A percentile compares a stretch with the other conserved stretches of the same genome.
phyloP scores from a whole-genome alignment of 441 rosid species.

The Bocquillonia castaneifolia region DNA sequence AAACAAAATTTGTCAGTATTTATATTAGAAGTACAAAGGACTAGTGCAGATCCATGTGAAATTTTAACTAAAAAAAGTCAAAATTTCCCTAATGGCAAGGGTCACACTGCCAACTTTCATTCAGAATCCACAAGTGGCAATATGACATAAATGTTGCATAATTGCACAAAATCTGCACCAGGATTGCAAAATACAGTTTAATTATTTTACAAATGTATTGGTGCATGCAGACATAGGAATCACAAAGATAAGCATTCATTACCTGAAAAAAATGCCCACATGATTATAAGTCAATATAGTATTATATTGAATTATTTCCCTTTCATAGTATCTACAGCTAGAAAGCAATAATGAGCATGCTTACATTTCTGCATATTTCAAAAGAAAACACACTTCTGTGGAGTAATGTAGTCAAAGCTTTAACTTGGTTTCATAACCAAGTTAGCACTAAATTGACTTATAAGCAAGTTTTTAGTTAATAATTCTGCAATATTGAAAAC shows the following conservation, averaged over 20 bases:
- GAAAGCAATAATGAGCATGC: background rate
- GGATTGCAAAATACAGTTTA: background rate
- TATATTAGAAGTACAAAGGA: background rate
- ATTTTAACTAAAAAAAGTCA: background rate
- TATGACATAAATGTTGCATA: background rate
- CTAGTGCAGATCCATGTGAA: background rate
- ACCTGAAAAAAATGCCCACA: background rate
- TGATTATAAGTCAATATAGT: background rate
- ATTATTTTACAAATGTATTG: background rate
- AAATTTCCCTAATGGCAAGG: background rate
- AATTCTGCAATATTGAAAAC: background rate
- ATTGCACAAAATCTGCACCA: background rate
- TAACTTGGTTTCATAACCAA: background rate
- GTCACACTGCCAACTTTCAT: background rate
- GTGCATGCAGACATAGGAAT: background rate
- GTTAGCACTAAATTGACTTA: background rate
- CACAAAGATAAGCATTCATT: conserved; percentile 3
- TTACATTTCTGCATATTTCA: conserved; percentile 6
- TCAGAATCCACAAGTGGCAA: background rate
- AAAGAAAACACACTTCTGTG: conserved; percentile 1
- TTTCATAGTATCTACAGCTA: background rate
- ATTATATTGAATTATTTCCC: background rate
- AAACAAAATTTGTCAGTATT: background rate
- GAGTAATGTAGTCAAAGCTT: background rate
- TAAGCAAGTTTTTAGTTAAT: background rate